Conservation (phyloP, 1,284 basidiomycete genomes). For the Caloboletus inedulis region DNA sequence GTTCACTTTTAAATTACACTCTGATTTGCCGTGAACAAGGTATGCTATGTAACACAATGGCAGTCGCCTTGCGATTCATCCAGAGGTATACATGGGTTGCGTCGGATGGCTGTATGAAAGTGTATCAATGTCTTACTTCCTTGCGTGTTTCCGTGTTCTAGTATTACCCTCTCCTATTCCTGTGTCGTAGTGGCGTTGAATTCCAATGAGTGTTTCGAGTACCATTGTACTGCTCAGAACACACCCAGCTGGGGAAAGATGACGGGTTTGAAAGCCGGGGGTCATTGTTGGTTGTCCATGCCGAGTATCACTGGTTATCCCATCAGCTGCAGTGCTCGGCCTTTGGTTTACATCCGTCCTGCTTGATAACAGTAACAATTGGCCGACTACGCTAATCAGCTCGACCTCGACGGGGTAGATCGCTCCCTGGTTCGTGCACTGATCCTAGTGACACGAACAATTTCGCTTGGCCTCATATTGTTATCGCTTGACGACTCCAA, state of each 20-base stretch:
- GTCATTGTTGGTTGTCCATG: no score
- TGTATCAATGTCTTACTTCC: constrained; percentile 35
- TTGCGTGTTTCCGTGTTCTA: constrained; percentile 33
- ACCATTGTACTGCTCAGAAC: no score
- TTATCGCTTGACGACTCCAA: neutral
- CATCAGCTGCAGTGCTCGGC: no score
- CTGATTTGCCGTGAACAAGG: constrained; percentile 34
- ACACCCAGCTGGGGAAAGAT: no score
- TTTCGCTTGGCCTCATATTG: neutral
- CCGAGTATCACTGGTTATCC: no score
- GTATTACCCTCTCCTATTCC: constrained; percentile 27
- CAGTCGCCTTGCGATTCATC: constrained; percentile 20
- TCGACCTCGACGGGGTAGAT: no score
- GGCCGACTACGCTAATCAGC: no score
- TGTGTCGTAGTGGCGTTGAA: constrained; percentile 21
- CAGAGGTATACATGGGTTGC: constrained; percentile 29
- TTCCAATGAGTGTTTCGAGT: constrained; percentile 16
- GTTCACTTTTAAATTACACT: neutral
- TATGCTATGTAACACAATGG: constrained; percentile 54
- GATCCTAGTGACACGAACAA: no score
- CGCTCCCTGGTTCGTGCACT: no score
- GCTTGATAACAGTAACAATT: no score
- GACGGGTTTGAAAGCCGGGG: no score
- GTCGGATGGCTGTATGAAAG: constrained; percentile 29
- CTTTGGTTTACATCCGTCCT: no score